These are phyloP conservation scores for Podospora fimiseda DNA, from an alignment of 495 filamentous ascomycete species.

Conservation along the genomic window DNA sequence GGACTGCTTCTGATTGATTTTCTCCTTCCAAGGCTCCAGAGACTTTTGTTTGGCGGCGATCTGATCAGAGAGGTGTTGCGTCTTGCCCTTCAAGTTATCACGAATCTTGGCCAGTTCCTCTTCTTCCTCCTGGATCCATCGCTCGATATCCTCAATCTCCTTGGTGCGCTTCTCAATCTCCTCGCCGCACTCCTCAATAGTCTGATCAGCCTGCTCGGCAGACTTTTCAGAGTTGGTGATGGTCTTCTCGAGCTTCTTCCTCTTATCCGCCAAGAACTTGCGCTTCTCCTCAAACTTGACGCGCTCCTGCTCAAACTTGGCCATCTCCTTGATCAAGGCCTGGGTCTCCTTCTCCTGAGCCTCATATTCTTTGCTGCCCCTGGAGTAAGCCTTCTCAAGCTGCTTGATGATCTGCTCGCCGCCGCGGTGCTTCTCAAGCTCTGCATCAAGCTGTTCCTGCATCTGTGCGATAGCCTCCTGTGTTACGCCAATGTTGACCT, in stretches of 20 bases:
- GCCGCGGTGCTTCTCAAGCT: constrained; percentile 86
- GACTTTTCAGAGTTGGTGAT: constrained; percentile 58
- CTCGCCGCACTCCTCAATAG: constrained; percentile 66
- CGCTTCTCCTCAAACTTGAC: constrained; percentile 98
- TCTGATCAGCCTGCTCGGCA: constrained; percentile 65
- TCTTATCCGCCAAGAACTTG: constrained; percentile 82
- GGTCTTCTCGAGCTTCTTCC: constrained; percentile 90
- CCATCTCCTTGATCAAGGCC: constrained; percentile 75
- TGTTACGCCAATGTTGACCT: constrained; percentile 81
- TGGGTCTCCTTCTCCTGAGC: constrained; percentile 76
- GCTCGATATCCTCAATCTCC: constrained; percentile 68
- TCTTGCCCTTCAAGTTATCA: constrained; percentile 87
- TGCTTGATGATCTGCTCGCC: constrained; percentile 87
- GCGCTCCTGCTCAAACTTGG: constrained; percentile 87
- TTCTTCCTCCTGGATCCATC: constrained; percentile 69
- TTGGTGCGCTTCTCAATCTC: constrained; percentile 69
- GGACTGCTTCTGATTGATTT: constrained; percentile 91
- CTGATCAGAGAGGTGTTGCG: constrained; percentile 85
- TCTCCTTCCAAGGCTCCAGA: constrained; percentile 92
- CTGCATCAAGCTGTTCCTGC: constrained; percentile 78
- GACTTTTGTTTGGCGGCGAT: constrained; percentile 89
- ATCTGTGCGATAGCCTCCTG: constrained; percentile 86
- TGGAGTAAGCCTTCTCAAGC: constrained; percentile 78
- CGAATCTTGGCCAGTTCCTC: constrained; percentile 72
- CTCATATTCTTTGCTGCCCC: constrained; percentile 72